Conservation (phyloP, 495 filamentous ascomycete genomes). For the Penicillium canescens region DNA sequence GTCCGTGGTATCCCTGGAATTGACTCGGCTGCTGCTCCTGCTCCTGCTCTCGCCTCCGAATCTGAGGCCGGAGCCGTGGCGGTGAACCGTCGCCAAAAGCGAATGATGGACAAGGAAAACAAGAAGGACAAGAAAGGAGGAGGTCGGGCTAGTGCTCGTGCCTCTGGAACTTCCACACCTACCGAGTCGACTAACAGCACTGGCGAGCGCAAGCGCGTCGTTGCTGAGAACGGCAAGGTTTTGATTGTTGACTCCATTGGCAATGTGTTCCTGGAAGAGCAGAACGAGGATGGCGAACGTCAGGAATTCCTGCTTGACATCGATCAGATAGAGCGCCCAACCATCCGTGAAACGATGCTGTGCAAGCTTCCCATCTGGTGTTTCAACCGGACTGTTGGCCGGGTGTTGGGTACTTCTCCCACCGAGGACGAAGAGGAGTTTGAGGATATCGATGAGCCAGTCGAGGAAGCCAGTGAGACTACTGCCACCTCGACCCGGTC, state of each 20-base stretch:
- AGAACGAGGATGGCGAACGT: conserved; percentile 78
- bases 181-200: conserved; percentile 47
- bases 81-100: conserved; percentile 84
- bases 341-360: conserved; percentile 68
- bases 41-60: conserved; percentile 38
- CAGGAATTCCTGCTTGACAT: conserved; percentile 83
- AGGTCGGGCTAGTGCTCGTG: conserved; percentile 31
- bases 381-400: conserved; percentile 58
- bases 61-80: conserved; percentile 45
- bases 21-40: conserved; percentile 43
- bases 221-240: conserved; percentile 93
- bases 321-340: conserved; percentile 65
- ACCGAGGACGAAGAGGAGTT: conserved; percentile 30
- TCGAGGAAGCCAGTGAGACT: conserved; percentile 29
- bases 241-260: conserved; percentile 88
- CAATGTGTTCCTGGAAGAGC: conserved; percentile 89
- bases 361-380: conserved; percentile 67
- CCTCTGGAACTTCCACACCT: conserved; percentile 50
- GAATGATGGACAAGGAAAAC: conserved; percentile 79
- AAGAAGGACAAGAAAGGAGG: conserved; percentile 62
- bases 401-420: conserved; percentile 42
- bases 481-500: conserved; percentile 25
- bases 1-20: conserved; percentile 69
- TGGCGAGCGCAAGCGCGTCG: conserved; percentile 77
- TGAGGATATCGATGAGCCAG: conserved; percentile 32